Conservation (phyloP, 2,329 filamentous ascomycete species). For the Curvularia spicifera region DNA sequence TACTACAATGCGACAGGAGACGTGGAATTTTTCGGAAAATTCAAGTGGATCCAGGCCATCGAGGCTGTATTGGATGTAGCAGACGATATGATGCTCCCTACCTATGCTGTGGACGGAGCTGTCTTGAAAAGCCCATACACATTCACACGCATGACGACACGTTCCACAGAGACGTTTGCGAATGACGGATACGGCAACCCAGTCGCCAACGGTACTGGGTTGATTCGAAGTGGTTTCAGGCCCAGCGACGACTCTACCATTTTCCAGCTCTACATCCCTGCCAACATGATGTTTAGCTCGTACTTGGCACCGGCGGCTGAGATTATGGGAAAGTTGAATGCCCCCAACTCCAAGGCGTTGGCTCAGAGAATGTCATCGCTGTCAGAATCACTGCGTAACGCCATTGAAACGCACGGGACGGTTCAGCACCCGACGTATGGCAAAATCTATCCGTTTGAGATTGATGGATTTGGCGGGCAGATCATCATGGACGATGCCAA, state of each 20-base stretch:
- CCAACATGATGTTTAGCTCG: slow-evolving; percentile 74
- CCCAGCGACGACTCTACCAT: slow-evolving; percentile 60
- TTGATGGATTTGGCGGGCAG: slow-evolving; percentile 54
- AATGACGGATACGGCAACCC: slow-evolving; percentile 63
- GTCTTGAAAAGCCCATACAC: slow-evolving; percentile 55
- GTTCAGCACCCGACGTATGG: slow-evolving; percentile 47
- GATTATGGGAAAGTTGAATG: slow-evolving; percentile 60
- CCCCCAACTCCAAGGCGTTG: slow-evolving; percentile 55
- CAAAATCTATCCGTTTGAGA: slow-evolving; percentile 57
- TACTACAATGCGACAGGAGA: slow-evolving; percentile 60
- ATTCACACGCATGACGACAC: slow-evolving; percentile 53
- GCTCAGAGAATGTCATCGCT: slow-evolving; percentile 64
- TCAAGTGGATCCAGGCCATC: slow-evolving; percentile 56
- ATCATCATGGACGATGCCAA: slow-evolving; percentile 77
- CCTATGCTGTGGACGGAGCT: slow-evolving; percentile 55
- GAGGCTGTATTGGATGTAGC: slow-evolving; percentile 55
- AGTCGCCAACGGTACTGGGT: slow-evolving; percentile 55
- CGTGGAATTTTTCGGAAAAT: slow-evolving; percentile 55
- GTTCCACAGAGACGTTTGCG: slow-evolving; percentile 56
- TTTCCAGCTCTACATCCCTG: slow-evolving; percentile 57
- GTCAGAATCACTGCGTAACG: slow-evolving; percentile 53
- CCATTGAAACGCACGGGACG: slow-evolving; percentile 56
- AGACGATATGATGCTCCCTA: slow-evolving; percentile 56
- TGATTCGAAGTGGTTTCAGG: slow-evolving; percentile 58
- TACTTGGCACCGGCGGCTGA: slow-evolving; percentile 63